These are phyloP conservation scores for Trichoderma cornu-damae DNA, from an alignment of 2,329 filamentous ascomycete genomes.

Conservation along the genomic window DNA sequence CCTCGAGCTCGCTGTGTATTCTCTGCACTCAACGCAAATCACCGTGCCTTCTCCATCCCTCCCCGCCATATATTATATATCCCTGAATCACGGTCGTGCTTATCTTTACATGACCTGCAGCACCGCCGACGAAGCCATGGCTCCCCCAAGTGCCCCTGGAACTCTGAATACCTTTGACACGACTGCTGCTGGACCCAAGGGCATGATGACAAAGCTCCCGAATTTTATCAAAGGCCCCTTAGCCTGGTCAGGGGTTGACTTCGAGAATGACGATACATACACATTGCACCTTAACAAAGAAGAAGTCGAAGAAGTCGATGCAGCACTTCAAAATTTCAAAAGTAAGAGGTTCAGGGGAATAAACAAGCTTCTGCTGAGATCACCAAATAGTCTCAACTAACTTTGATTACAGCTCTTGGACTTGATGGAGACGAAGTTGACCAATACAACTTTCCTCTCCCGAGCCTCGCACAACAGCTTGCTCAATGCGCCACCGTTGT, in stretches of 20 bases:
- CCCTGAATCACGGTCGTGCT: neutral
- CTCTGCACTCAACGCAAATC: neutral
- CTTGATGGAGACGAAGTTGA: slow-evolving; percentile 37
- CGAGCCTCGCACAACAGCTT: slow-evolving; percentile 34
- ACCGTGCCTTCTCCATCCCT: neutral
- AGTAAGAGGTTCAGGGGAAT: slow-evolving; percentile 14
- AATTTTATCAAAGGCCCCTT: slow-evolving; percentile 17
- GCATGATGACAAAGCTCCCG: neutral
- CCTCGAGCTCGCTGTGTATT: neutral
- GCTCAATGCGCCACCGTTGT: slow-evolving; percentile 32
- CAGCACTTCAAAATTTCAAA: slow-evolving; percentile 26
- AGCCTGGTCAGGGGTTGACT: slow-evolving; percentile 20
- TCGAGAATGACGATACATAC: slow-evolving; percentile 19
- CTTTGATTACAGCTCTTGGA: slow-evolving; percentile 24
- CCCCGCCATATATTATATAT: neutral
- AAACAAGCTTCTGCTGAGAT: slow-evolving; percentile 18
- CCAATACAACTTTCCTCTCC: slow-evolving; percentile 38
- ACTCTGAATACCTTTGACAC: neutral
- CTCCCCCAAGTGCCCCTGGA: neutral
- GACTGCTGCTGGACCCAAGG: neutral
- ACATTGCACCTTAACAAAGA: slow-evolving; percentile 21
- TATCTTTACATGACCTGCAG: neutral
- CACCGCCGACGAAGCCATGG: neutral
- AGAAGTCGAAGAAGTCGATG: slow-evolving; percentile 25
- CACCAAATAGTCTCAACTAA: slow-evolving; percentile 26